These are phyloP conservation scores for Gryganskiella cystojenkinii DNA, from an alignment of 192 early-diverging fungal genomes.

Conservation along the genomic window DNA sequence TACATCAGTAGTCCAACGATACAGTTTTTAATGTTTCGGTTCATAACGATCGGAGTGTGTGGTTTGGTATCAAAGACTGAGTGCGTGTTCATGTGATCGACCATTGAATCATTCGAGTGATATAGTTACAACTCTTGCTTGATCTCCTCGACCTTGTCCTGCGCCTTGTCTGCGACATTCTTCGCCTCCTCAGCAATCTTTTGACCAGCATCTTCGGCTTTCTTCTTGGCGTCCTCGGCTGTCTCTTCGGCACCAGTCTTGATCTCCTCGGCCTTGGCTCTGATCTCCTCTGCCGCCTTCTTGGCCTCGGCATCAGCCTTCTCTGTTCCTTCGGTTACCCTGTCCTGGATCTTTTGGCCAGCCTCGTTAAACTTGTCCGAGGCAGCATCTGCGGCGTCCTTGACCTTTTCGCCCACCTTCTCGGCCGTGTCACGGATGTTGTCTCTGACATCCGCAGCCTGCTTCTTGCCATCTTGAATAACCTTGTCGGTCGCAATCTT, in stretches of 20 bases:
- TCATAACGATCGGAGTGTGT: too few species aligned
- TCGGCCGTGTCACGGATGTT: not conserved
- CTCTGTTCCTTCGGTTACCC: slow-evolving; percentile 13
- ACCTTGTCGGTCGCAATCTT: slow-evolving; percentile 9
- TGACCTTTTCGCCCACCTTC: not conserved
- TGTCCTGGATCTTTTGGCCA: slow-evolving; percentile 23
- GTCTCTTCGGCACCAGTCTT: slow-evolving; percentile 10
- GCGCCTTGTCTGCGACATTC: slow-evolving; percentile 6
- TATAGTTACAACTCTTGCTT: slow-evolving; percentile 29
- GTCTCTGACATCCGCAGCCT: slow-evolving; percentile 6
- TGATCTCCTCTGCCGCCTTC: slow-evolving; percentile 15
- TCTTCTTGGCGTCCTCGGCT: not conserved
- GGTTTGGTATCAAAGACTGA: too few species aligned
- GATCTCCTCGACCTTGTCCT: slow-evolving; percentile 18
- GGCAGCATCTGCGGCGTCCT: not conserved
- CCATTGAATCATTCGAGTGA: too few species aligned
- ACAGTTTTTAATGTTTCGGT: too few species aligned
- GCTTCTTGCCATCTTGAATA: not conserved
- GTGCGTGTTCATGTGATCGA: too few species aligned
- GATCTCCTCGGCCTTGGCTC: not conserved
- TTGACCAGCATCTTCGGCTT: slow-evolving; percentile 5
- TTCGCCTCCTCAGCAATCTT: slow-evolving; percentile 20
- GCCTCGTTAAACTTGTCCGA: not conserved
- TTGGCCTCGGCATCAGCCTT: slow-evolving; percentile 18
- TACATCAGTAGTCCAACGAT: too few species aligned